Percentiles rank a stretch among this genome's conserved stretches.
Conservation (phyloP, 148 eudicot species). For the Fagopyrum esculentum region DNA sequence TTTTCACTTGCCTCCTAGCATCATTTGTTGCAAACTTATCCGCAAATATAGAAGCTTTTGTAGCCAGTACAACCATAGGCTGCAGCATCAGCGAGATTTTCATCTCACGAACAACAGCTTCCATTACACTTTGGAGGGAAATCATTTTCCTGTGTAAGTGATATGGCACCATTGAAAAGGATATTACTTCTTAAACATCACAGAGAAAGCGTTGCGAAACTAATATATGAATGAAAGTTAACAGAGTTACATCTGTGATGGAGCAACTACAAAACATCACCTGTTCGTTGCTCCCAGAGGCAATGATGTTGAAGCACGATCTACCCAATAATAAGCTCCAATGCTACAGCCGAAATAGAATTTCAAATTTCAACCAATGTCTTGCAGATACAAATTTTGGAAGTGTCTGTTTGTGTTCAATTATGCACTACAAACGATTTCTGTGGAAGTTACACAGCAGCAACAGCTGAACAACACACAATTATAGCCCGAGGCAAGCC, state of each 20-base stretch:
- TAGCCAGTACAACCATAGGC: conserved; percentile 80
- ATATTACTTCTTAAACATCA: background rate
- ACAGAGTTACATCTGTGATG: background rate
- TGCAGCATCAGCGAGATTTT: conserved; percentile 47
- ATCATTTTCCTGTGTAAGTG: conserved; percentile 46
- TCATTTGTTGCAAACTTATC: conserved; percentile 36
- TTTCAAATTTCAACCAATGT: background rate
- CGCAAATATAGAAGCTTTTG: conserved; percentile 52
- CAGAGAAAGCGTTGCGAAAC: background rate
- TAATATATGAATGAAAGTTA: background rate
- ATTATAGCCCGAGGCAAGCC: background rate
- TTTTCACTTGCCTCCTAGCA: conserved; percentile 32
- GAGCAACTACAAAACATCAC: conserved; percentile 20
- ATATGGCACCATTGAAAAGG: background rate
- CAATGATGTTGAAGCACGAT: conserved; percentile 69
- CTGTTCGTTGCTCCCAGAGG: conserved; percentile 48
- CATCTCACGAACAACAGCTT: conserved; percentile 64
- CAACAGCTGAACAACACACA: too few relatives aligned
- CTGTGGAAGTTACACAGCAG: too few relatives aligned
- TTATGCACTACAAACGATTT: background rate
- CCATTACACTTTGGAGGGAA: conserved; percentile 68
- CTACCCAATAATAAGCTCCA: conserved; percentile 87
- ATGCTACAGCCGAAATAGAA: conserved; percentile 37
- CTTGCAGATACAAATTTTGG: background rate
- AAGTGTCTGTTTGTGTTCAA: background rate